These are phyloP conservation scores for Fusarium phyllophilum DNA, from an alignment of 2,329 filamentous ascomycete genomes.

Conservation along the genomic window DNA sequence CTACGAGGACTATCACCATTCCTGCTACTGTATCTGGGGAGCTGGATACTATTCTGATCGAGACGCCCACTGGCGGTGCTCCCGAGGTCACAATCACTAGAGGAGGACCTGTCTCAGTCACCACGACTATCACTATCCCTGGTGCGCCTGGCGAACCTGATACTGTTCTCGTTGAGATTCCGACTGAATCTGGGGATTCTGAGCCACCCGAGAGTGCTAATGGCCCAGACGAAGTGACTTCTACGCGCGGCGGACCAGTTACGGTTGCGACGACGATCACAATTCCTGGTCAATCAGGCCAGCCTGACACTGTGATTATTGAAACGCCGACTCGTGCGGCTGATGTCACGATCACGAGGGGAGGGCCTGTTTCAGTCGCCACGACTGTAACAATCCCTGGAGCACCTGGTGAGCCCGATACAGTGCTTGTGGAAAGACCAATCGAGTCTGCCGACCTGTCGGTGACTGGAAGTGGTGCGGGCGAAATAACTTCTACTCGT, in stretches of 20 bases:
- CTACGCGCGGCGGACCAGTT: background rate
- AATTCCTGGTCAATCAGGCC: background rate
- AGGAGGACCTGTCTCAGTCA: background rate
- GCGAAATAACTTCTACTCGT: background rate
- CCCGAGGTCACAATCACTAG: background rate
- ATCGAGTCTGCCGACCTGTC: background rate
- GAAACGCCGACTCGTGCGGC: background rate
- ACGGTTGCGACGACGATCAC: background rate
- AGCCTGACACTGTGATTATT: background rate
- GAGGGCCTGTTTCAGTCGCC: background rate
- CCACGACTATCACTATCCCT: background rate
- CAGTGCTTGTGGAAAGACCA: background rate
- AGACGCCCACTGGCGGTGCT: constrained; percentile 3
- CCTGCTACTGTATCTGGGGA: background rate
- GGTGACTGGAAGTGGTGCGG: rapidly evolving
- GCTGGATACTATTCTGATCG: constrained; percentile 1
- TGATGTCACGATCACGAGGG: background rate
- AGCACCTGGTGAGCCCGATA: background rate
- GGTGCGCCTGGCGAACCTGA: background rate
- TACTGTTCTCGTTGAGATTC: background rate
- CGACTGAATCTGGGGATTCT: background rate
- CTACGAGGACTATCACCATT: background rate
- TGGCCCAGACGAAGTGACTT: background rate
- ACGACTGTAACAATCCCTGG: background rate
- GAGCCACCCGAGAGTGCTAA: background rate